Conservation (phyloP, 2,329 filamentous ascomycete species). For the Verruconis gallopava region DNA sequence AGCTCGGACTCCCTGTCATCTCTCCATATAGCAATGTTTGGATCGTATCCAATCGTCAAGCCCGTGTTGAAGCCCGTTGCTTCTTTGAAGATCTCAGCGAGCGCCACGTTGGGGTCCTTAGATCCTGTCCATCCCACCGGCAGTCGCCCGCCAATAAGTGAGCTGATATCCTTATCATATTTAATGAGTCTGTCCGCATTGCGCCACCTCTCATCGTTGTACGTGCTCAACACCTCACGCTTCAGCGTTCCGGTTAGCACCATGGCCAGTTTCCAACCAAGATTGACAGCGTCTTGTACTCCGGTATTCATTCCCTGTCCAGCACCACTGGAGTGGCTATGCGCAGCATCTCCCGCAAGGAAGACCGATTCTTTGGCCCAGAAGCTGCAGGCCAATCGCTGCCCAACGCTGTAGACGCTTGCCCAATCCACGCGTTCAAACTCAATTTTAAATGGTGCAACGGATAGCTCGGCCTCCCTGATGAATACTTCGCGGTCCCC, state of each 20-base stretch:
- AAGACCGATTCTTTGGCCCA: slow-evolving; percentile 33
- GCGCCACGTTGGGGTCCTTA: slow-evolving; percentile 18
- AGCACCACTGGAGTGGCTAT: slow-evolving; percentile 42
- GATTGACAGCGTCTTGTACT: slow-evolving; percentile 40
- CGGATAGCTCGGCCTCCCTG: slow-evolving; percentile 26
- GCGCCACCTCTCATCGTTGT: slow-evolving; percentile 36
- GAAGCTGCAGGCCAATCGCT: slow-evolving; percentile 25
- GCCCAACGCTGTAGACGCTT: slow-evolving; percentile 31
- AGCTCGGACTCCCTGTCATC: no score
- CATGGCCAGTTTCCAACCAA: slow-evolving; percentile 42
- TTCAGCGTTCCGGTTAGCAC: slow-evolving; percentile 28
- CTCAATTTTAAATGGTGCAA: slow-evolving; percentile 27
- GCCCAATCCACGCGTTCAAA: slow-evolving; percentile 32
- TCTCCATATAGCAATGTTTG: no score
- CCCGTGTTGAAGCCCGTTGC: slow-evolving; percentile 21
- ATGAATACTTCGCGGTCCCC: slow-evolving; percentile 26
- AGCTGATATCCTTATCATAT: slow-evolving; percentile 23
- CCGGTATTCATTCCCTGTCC: slow-evolving; percentile 48
- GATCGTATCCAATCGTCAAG: slow-evolving; percentile 14
- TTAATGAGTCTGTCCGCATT: slow-evolving; percentile 32
- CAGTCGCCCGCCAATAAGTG: slow-evolving; percentile 22
- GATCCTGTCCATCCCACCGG: slow-evolving; percentile 23
- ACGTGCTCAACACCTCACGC: slow-evolving; percentile 29
- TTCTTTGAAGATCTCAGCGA: slow-evolving; percentile 18
- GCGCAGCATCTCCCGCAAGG: slow-evolving; percentile 44